Evolutionary conservation across 768 basidiomycete species (phyloP), one percentile per base, ranked within the genome.

Genomic region (Amanita phalloides): DNA sequence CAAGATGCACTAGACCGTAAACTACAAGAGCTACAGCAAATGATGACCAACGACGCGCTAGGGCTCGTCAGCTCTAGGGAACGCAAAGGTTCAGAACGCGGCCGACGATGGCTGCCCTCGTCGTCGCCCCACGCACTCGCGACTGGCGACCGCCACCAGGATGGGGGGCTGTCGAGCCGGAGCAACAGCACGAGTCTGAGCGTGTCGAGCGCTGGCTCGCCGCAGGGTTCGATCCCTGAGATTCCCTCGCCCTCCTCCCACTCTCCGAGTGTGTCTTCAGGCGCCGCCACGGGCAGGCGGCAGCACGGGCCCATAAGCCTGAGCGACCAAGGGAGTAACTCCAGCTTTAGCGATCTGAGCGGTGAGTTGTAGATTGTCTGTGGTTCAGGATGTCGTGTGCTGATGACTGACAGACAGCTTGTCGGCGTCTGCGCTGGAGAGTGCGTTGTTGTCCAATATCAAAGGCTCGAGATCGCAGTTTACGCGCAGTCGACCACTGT

Each of bases 301-400:
- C 73, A 78, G 17, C 73, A 78, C 58, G 68, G 71, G 25, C 68
- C 75, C 30, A 68, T 71, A 33, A 68, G 63, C 38, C 60, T 65
- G 35, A 78, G 77, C 57, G 79, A 83, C 51, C 73, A 77, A 50
- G 74, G 73, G 41, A 85, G 84, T 57, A 79, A 71, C 56, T 90
- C 88, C 5, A 78, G 90, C 63, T 90, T 91, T 59, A 91, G 89
- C 60, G 90, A 92, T 60, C 61, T 91, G 41, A 92, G 90, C 59
- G 89, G 90, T 89, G 59, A 60, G 78, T 17, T 17, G 17, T 17
- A 17, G 17, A 17, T 17, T 17, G 17, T 17, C 17, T 17, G 17
- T 17, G 17, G 17, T 17, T 17, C 17, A 17, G 17, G 17, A 1
- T 17, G 17, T 17, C 17, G 17, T 17, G 17, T 17, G 17, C 55